Base-by-base conservation (phyloP, 345 rosid genomes). In the Brassica juncea region DNA sequence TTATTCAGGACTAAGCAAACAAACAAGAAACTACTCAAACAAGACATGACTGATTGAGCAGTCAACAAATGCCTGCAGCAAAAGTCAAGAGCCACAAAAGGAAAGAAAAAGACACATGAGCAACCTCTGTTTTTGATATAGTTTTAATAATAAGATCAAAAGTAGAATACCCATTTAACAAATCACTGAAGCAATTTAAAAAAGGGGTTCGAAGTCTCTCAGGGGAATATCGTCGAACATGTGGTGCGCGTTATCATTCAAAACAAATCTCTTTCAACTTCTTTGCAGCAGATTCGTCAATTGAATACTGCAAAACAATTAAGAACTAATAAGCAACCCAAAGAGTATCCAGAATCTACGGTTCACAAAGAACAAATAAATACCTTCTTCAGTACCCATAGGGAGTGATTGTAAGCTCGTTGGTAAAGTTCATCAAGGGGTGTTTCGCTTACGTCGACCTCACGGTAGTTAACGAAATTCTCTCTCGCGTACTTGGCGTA, bases 301-400 rank as follows among this genome's bases (percentile, higher is more conserved):
- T 91, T 39, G 91, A 90, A 75, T 93, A 95, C 98, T 93, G 83
- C 63, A 80, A 6, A 61, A 74, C 35, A 30, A 25, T 62, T 25
- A 3, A n/a, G 76, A 77, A 57, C 44, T 37, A 4, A 68, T 21
- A 28, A 77, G 70, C 44, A 64, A 14, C 62, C 47, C 52, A 76
- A 78, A 1, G 15, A 34, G 73, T 72, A 27, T 3, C 23, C 21
- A 61, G 35, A 66, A 10, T 8, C 7, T 16, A 16, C 5, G 21
- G 30, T 49, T 44, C 19, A 14, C 4, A 31, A 49, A 14, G 31
- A 7, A 71, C 42, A 47, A 15, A 12, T 32, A 27, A 47, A 32
- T 37, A 91, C 97, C 99, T 94, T 94, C 73, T 83, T 83, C 85
- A 93, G 94, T 79, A 94, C 90, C 99, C 99, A 93, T 42, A 91